These are phyloP conservation scores for Penicillium soppii DNA, from an alignment of 495 filamentous ascomycete species.

Conservation along the genomic window DNA sequence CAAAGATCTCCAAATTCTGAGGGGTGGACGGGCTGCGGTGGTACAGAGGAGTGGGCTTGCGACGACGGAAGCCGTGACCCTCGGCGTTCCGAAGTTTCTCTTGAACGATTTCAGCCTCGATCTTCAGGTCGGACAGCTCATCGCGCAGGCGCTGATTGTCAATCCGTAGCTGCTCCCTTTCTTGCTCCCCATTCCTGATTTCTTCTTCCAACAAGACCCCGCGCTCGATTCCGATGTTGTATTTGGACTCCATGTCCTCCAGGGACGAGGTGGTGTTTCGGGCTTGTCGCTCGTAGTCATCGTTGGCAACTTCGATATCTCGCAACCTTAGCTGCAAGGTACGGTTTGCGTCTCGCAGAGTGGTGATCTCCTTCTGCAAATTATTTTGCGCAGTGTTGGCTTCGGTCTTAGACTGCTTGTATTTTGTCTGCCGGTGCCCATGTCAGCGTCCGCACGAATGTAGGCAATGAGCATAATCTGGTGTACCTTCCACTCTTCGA, in stretches of 20 bases:
- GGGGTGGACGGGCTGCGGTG: slow-evolving; percentile 47
- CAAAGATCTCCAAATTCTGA: slow-evolving; percentile 52
- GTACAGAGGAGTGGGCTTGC: slow-evolving; percentile 51
- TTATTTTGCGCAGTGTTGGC: slow-evolving; percentile 76
- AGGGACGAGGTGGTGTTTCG: slow-evolving; percentile 90
- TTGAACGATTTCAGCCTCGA: slow-evolving; percentile 91
- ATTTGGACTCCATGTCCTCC: slow-evolving; percentile 96
- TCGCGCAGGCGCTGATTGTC: slow-evolving; percentile 84
- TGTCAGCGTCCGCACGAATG: background rate
- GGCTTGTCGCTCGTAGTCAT: slow-evolving; percentile 96
- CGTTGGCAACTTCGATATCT: slow-evolving; percentile 96
- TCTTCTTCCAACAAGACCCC: slow-evolving; percentile 93
- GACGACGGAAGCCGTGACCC: slow-evolving; percentile 48
- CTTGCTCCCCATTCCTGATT: slow-evolving; percentile 83
- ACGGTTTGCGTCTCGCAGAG: slow-evolving; percentile 78
- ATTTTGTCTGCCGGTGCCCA: slow-evolving; percentile 67
- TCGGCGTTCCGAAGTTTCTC: slow-evolving; percentile 81
- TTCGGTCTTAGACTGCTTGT: slow-evolving; percentile 91
- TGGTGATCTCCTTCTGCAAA: slow-evolving; percentile 95
- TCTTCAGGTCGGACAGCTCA: slow-evolving; percentile 86
- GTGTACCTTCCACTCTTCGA: slow-evolving; percentile 98
- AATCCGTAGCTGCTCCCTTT: slow-evolving; percentile 83
- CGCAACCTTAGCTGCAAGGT: slow-evolving; percentile 78
- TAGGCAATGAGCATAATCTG: slow-evolving; percentile 12
- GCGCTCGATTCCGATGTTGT: slow-evolving; percentile 89